Conservation (phyloP, 495 filamentous ascomycete species). For the Polyplosphaeria fusca region DNA sequence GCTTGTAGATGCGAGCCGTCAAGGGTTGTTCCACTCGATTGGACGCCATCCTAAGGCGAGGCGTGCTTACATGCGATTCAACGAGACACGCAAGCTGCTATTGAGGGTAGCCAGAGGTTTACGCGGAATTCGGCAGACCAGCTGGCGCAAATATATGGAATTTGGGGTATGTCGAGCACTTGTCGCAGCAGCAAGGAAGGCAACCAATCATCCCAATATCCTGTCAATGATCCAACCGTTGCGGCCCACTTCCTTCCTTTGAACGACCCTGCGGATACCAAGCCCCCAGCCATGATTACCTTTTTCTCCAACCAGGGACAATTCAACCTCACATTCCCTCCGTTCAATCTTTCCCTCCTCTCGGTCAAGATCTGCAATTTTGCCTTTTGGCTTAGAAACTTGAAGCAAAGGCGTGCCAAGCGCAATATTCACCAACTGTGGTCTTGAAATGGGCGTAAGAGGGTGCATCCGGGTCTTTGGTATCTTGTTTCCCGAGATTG, state of each 20-base stretch:
- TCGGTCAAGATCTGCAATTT: constrained; percentile 56
- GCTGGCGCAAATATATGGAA: too few relatives aligned
- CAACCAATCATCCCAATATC: constrained; percentile 42
- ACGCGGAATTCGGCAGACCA: too few relatives aligned
- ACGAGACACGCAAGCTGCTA: too few relatives aligned
- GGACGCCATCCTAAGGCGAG: too few relatives aligned
- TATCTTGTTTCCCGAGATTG: constrained; percentile 47
- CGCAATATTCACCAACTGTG: constrained; percentile 74
- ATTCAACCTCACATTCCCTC: constrained; percentile 79
- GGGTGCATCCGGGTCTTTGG: constrained; percentile 86
- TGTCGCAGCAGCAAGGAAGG: too few relatives aligned
- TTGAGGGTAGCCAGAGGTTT: too few relatives aligned
- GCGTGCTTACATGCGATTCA: too few relatives aligned
- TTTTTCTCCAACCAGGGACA: constrained; percentile 61
- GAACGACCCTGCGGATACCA: constrained; percentile 75
- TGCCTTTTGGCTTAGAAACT: constrained; percentile 86
- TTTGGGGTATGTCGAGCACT: too few relatives aligned
- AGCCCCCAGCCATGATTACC: constrained; percentile 77
- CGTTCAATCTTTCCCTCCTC: constrained; percentile 50
- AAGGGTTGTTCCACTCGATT: too few relatives aligned
- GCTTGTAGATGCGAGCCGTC: too few relatives aligned
- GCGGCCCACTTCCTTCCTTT: constrained; percentile 61
- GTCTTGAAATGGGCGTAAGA: constrained; percentile 69
- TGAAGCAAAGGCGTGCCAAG: constrained; percentile 80
- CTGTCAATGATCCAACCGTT: constrained; percentile 78